Evolutionary conservation across 495 filamentous ascomycete genomes (phyloP), one percentile per base, ranked within the genome.

Genomic region (Annulohypoxylon maeteangense): DNA sequence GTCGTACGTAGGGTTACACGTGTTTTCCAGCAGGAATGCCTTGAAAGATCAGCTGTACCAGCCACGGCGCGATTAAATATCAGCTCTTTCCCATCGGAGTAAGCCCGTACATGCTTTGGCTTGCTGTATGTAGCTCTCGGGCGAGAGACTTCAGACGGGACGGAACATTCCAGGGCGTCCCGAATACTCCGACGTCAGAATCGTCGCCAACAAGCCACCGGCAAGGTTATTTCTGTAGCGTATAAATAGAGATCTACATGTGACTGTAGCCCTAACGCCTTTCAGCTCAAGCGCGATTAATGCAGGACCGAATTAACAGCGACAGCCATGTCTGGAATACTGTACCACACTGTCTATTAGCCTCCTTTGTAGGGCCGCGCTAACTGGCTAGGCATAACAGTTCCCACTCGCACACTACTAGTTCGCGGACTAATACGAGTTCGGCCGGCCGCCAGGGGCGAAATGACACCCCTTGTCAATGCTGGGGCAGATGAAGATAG

Each of bases 181-280:
- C 44, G 64, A 67, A 59, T 8, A 22, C 1, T 31, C 45, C 25
- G 27, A 3, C 10, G 14, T 14, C 51, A 10, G 45, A 34, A 23
- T n/a, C 34, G 18, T 56, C 31, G 20, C 16, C 11, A 45, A 31
- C 34, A 34, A n/a, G 2, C 42, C 31, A 45, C 18, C 32, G 20
- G 54, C 11, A 32, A 51, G n/a, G 11, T 14, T 3, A 44, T 59
- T 45, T 47, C 48, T 45, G 45, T n/a, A 51, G 45, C 29, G 10
- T 67, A 68, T 68, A 62, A 67, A 68, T 68, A 62, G 22, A 68
- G 57, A 62, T 62, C 58, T 32, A 48, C 65, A 51, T 62, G 18
- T 38, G 40, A 38, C 34, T 29, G 20, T 48, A 68, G 58, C 48
- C 65, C 50, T 62, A 62, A 56, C 50, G 20, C 58, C 31, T 68